These are phyloP conservation scores for Salvia rosmarinus DNA, from an alignment of 257 asterid species.

Conservation along the genomic window DNA sequence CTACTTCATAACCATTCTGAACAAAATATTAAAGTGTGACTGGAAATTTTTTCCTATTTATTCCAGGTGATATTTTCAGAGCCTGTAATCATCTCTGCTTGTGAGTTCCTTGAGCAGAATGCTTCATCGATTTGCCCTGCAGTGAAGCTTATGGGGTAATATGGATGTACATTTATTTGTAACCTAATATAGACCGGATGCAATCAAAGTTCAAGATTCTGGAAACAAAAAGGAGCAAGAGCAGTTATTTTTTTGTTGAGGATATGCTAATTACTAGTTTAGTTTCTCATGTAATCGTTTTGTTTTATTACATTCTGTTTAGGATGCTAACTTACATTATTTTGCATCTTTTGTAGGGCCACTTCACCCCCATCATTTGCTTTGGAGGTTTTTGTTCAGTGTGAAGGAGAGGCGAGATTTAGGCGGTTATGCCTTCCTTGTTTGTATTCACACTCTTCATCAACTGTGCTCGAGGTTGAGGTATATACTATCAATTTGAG, in stretches of 20 bases:
- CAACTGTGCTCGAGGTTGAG: conserved; percentile 95
- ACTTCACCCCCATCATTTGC: conserved; percentile 75
- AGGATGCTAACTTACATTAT: conserved; percentile 29
- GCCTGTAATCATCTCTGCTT: conserved; percentile 47
- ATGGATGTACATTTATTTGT: conserved; percentile 17
- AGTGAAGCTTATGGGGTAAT: conserved; percentile 81
- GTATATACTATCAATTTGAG: conserved; percentile 41
- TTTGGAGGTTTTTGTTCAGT: conserved; percentile 82
- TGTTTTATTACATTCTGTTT: conserved; percentile 13
- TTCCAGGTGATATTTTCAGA: conserved; percentile 85
- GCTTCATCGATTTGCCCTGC: conserved; percentile 77
- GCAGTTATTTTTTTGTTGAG: conserved; percentile 7
- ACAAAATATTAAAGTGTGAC: neutral
- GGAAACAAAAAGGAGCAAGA: conserved; percentile 1
- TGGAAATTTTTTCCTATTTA: conserved; percentile 22
- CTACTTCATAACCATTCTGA: neutral
- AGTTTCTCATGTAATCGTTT: conserved; percentile 23
- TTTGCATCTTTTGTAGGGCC: conserved; percentile 55
- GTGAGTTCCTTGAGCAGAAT: conserved; percentile 96
- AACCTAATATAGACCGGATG: conserved; percentile 21
- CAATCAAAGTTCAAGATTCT: neutral
- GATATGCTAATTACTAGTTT: conserved; percentile 12
- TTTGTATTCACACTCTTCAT: conserved; percentile 91
- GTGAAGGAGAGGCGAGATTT: conserved; percentile 94
- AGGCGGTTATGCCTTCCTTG: conserved; percentile 91